These are phyloP conservation scores for Agaricus subrufescens DNA, from an alignment of 768 basidiomycete genomes.

Conservation along the genomic window DNA sequence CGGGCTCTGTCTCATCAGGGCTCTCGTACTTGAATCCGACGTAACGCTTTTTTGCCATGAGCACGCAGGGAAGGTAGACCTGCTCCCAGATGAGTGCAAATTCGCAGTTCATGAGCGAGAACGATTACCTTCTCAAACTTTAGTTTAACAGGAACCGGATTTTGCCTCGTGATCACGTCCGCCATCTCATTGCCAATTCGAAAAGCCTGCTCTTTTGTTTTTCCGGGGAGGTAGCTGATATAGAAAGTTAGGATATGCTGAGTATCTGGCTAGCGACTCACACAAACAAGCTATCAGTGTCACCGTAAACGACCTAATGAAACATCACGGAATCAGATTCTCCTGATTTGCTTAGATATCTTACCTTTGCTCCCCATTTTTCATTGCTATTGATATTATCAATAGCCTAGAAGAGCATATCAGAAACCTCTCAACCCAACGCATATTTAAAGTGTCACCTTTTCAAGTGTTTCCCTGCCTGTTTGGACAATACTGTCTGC, in stretches of 20 bases:
- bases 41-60: conserved; percentile 98
- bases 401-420: conserved; percentile 58
- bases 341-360: neutral
- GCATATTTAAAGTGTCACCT: conserved; percentile 41
- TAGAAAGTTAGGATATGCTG: neutral
- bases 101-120: neutral
- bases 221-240: conserved; percentile 70
- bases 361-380: conserved; percentile 80
- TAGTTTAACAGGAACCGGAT: conserved; percentile 89
- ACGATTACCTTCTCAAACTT: conserved; percentile 92
- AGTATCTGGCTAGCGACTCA: conserved; percentile 19
- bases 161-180: conserved; percentile 76
- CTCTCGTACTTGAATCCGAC: conserved; percentile 95
- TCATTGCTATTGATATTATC: conserved; percentile 65
- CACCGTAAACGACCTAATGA: conserved; percentile 84
- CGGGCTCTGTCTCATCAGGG: conserved; percentile 71
- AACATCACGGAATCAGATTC: neutral
- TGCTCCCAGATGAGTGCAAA: conserved; percentile 21
- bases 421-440: neutral
- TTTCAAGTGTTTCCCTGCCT: conserved; percentile 92
- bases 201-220: conserved; percentile 92
- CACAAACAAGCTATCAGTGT: conserved; percentile 95
- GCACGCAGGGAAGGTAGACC: conserved; percentile 92
- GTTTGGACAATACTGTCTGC: conserved; percentile 98
- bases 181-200: conserved; percentile 91